Percentiles rank a stretch among this genome's conserved stretches.
Evolutionary conservation across 2,329 filamentous ascomycete species (phyloP).

Genomic region (Claviceps purpurea): DNA sequence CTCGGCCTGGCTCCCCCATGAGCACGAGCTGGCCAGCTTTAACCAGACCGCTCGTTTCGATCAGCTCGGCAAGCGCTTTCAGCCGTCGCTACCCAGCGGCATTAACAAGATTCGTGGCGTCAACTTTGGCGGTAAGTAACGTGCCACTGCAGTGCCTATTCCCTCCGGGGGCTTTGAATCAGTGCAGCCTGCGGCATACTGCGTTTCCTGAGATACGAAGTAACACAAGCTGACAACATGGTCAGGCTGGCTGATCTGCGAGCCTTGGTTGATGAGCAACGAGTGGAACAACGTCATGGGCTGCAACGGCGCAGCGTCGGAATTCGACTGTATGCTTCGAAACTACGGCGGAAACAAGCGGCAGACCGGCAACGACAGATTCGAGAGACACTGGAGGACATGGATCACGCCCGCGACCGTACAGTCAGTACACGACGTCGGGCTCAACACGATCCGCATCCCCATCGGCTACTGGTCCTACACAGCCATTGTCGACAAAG

Average conservation of each 20-base stretch:
- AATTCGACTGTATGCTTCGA: constrained; percentile 38
- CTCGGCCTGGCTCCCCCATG: constrained; percentile 18
- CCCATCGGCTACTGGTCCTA: constrained; percentile 42
- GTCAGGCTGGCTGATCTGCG: constrained; percentile 25
- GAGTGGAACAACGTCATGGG: constrained; percentile 32
- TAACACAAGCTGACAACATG: background rate
- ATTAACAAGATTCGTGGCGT: constrained; percentile 35
- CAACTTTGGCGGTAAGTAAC: constrained; percentile 31
- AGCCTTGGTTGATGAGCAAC: constrained; percentile 35
- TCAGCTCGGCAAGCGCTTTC: constrained; percentile 19
- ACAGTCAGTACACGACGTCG: constrained; percentile 36
- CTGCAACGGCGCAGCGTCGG: constrained; percentile 27
- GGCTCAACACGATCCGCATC: constrained; percentile 38
- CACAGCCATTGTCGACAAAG: constrained; percentile 30
- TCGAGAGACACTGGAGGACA: constrained; percentile 32
- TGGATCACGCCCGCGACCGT: constrained; percentile 19
- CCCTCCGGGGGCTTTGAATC: too few relatives aligned
- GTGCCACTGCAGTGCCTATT: background rate
- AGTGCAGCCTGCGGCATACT: too few relatives aligned
- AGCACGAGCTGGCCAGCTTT: constrained; percentile 18
- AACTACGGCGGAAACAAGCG: constrained; percentile 12
- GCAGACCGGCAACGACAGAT: constrained; percentile 29
- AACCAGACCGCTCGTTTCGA: constrained; percentile 19
- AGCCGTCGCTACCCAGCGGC: constrained; percentile 13
- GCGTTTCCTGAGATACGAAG: too few relatives aligned